phyloP scores from a whole-genome alignment of 257 asterid species.

The Solanum arcanum region DNA sequence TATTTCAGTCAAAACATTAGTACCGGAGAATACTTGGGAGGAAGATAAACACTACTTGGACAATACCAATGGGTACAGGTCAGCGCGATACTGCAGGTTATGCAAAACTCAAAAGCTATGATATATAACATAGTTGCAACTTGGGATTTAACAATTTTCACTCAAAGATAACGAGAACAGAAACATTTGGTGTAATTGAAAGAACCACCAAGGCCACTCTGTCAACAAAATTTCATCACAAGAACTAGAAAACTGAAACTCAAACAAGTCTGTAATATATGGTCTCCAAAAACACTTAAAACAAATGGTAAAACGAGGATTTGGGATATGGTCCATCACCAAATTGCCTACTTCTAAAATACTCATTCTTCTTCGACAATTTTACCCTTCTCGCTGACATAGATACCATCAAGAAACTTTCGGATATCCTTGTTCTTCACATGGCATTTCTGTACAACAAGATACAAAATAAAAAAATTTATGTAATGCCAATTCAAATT shows the following conservation, averaged over 20 bases:
- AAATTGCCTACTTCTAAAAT: not conserved
- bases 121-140: not conserved
- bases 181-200: not conserved
- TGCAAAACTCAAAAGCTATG: not conserved
- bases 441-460: not conserved
- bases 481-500: too few species aligned
- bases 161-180: not conserved
- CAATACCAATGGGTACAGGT: not conserved
- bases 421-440: slow-evolving; percentile 5
- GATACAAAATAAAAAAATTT: not conserved
- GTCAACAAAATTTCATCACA: not conserved
- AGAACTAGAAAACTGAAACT: not conserved
- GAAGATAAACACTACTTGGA: not conserved
- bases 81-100: not conserved
- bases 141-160: not conserved
- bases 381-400: not conserved
- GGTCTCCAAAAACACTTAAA: not conserved
- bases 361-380: not conserved
- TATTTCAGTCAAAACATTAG: not conserved
- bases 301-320: not conserved
- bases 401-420: slow-evolving; percentile 3
- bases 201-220: not conserved
- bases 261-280: not conserved
- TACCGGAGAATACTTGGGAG: not conserved
- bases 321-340: not conserved